Base-by-base conservation (phyloP, 148 eudicot species). In the Vaccinium corymbosum region DNA sequence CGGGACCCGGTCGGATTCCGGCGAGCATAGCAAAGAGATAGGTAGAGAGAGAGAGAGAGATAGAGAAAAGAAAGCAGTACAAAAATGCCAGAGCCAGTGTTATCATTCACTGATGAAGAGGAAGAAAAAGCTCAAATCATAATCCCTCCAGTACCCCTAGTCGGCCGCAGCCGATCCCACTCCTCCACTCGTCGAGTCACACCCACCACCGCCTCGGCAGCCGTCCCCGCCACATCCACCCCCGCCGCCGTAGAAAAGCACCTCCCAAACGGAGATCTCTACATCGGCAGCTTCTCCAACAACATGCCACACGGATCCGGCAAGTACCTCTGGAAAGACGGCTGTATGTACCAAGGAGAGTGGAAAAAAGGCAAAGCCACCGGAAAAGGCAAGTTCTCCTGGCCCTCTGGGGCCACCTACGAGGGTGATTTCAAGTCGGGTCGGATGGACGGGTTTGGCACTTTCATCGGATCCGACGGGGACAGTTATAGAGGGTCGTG, bases 311-410 rank as follows among this genome's bases (percentile, higher is more conserved):
- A 93, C 78, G 99, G 99, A 22, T 84, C 81, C 0, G 99, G 99
- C 1, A 97, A 94, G 93, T 97, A 97, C 62, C 74, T 97, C 32
- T 97, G 99, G 99, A 42, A 84, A 0, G 99, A 97, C 80, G 99
- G 99, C 76, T 97, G 99, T 49, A 94, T 97, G 98, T 94, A 97
- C 80, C 94, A 93, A 57, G 99, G 99, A 0, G 95, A 94, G 19
- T 97, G 99, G 99, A 92, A 87, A 82, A 90, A 87, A 59, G 99
- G 99, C 0, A 94, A 92, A 49, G 98, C 97, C 17, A 83, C 83
- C 22, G 99, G 99, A 0, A 93, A 91, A 19, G 99, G 99, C 3
- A 93, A 89, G 83, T 94, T 97, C 74, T 93, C 97, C 4, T 96
- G 99, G 99, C 95, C 99, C 0, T 94, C 98, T 0, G 99, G 99